Evolutionary conservation across 2,329 filamentous ascomycete genomes (phyloP), one percentile per base, ranked within the genome.

Genomic region (Clarireedia hainanense): DNA sequence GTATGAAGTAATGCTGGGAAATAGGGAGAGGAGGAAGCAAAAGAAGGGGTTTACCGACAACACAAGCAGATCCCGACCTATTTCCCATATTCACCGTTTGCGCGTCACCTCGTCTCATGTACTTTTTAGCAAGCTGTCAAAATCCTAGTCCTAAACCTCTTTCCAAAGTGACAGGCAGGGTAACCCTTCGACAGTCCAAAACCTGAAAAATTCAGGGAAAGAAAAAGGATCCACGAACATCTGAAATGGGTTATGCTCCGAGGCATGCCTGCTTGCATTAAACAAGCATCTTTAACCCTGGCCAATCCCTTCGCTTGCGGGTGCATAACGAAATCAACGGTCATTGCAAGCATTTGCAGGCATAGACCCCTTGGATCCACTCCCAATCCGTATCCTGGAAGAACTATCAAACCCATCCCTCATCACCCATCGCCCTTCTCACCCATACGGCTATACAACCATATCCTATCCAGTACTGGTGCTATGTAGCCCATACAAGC

Each of bases 31-130:
- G 1, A 34, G 30, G 10, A 34, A 23, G 40, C 47, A 34, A 42
- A 55, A 50, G 46, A 34, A 55, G 47, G 52, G 26, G 24, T 40
- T 17, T 34, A 34, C 30, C 20, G 37, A 47, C 6, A 47, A 26
- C 50, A 58, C 59, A 58, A 56, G 60, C 58, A 60, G 56, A 64
- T 65, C 60, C 60, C 52, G 47, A 60, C 55, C 58, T 60, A 52
- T 34, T 34, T 34, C 30, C 30, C 12, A 34, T 60, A 59, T 58
- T 64, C 61, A 62, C 40, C 58, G 55, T 63, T 62, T 66, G 63
- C 63, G 63, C 64, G 61, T 64, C 64, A 56, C 64, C 63, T 68
- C 66, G 66, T 68, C 65, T 68, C 65, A 66, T 63, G 57, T 67
- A 34, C 37, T 52, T 60, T 61, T 60, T 61, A 56, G 61, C 61